A percentile compares a stretch with the other conserved stretches of the same genome.
These are phyloP conservation scores for Pyricularia sp. DNA, from an alignment of 2,329 filamentous ascomycete species.

Conservation along the genomic window DNA sequence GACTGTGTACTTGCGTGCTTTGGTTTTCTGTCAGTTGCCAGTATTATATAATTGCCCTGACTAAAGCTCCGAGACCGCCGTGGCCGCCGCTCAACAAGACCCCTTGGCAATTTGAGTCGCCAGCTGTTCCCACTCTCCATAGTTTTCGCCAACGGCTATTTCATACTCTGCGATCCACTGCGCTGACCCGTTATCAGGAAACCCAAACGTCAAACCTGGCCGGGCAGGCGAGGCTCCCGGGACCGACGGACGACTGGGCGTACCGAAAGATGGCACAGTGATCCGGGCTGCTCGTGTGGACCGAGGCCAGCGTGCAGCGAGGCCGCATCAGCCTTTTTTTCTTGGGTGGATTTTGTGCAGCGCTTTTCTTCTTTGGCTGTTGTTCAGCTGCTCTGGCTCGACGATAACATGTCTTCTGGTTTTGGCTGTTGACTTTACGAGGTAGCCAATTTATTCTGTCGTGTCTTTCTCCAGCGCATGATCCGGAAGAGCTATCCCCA, in stretches of 20 bases:
- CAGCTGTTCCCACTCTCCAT: not conserved
- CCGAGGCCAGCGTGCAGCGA: constrained; percentile 39
- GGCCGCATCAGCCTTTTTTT: constrained; percentile 41
- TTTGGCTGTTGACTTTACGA: constrained; percentile 23
- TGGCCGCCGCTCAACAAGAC: not conserved
- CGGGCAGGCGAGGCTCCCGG: constrained; percentile 6
- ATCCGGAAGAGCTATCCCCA: constrained; percentile 40
- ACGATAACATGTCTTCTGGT: no score
- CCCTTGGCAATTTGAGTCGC: not conserved
- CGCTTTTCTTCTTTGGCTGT: constrained; percentile 18
- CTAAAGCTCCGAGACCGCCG: no score
- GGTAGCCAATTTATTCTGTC: constrained; percentile 45
- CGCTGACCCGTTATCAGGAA: constrained; percentile 12
- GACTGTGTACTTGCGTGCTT: not conserved
- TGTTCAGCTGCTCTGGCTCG: not conserved
- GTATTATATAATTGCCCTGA: not conserved
- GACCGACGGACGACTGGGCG: constrained; percentile 32
- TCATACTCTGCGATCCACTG: constrained; percentile 7
- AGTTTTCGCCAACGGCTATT: constrained; percentile 5
- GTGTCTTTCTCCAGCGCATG: constrained; percentile 31
- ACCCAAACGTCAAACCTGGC: constrained; percentile 6
- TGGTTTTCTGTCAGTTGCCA: not conserved
- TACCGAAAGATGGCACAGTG: constrained; percentile 33
- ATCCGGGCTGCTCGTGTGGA: constrained; percentile 26
- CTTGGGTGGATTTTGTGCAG: constrained; percentile 29